Evolutionary conservation across 441 rosid species (phyloP).

Genomic region (Euphorbia corollata): DNA sequence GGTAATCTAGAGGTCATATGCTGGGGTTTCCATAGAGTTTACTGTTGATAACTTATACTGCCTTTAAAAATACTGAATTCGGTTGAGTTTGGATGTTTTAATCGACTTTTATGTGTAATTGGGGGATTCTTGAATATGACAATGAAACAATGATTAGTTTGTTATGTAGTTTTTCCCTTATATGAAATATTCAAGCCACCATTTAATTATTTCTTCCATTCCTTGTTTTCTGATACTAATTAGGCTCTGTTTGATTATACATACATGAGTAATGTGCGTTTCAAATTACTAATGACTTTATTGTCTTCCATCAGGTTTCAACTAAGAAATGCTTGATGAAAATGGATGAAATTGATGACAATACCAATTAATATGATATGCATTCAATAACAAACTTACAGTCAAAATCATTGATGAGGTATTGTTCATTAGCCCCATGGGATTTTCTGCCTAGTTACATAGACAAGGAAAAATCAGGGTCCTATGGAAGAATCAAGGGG

Average conservation of each 20-base stretch:
- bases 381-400: conserved; percentile 15
- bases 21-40: neutral
- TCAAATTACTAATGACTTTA: neutral
- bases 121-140: neutral
- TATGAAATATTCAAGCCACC: conserved; percentile 4
- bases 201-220: neutral
- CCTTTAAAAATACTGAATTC: neutral
- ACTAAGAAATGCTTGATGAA: conserved; percentile 21
- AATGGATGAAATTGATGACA: conserved; percentile 13
- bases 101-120: neutral
- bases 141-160: neutral
- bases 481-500: conserved; percentile 44
- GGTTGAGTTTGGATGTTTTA: neutral
- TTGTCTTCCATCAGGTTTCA: conserved; percentile 20
- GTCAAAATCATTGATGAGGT: conserved; percentile 19
- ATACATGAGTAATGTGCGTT: neutral
- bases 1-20: neutral
- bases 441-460: conserved; percentile 22
- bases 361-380: conserved; percentile 1
- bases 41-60: neutral
- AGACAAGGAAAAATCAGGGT: conserved; percentile 20
- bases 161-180: neutral
- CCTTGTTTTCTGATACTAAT: neutral
- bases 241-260: neutral
- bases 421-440: conserved; percentile 22